Evolutionary conservation across 2,329 filamentous ascomycete genomes (phyloP).

Genomic region (Scedosporium minutisporum): DNA sequence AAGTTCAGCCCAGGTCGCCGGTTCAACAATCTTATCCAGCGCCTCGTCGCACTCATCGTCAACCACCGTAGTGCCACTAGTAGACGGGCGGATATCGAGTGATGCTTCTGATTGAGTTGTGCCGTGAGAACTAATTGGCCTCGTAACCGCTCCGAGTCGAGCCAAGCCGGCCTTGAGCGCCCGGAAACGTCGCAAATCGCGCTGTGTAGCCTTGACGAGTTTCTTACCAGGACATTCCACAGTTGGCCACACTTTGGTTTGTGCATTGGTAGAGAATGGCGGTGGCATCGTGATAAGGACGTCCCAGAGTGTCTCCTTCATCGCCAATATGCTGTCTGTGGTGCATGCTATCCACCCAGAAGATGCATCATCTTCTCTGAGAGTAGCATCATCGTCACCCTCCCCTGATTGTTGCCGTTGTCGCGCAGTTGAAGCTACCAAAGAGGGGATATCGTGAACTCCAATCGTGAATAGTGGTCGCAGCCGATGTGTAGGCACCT

Average conservation of each 20-base stretch:
- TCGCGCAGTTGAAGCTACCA: constrained; percentile 31
- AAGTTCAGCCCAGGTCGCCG: constrained; percentile 59
- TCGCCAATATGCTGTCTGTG: constrained; percentile 82
- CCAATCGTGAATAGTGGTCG: constrained; percentile 87
- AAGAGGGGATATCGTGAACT: constrained; percentile 79
- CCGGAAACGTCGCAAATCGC: constrained; percentile 74
- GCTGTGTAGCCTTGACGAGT: constrained; percentile 74
- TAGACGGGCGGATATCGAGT: constrained; percentile 16
- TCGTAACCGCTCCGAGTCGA: constrained; percentile 23
- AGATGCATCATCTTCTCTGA: constrained; percentile 24
- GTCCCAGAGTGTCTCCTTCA: constrained; percentile 83
- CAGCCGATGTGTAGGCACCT: constrained; percentile 54
- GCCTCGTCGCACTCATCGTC: constrained; percentile 34
- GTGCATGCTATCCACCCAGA: constrained; percentile 75
- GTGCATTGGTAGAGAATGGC: constrained; percentile 44
- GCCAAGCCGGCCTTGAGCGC: constrained; percentile 56
- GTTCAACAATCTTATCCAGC: constrained; percentile 50
- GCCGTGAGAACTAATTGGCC: constrained; percentile 16
- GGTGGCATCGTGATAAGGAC: constrained; percentile 76
- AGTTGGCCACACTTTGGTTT: constrained; percentile 62
- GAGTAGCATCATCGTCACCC: not conserved
- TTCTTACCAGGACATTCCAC: constrained; percentile 57
- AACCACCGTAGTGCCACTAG: constrained; percentile 12
- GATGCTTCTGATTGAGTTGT: constrained; percentile 19
- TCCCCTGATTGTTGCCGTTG: not conserved